These are phyloP conservation scores for Ceratocystiopsis sp. DNA, from an alignment of 2,329 filamentous ascomycete genomes.

Conservation along the genomic window DNA sequence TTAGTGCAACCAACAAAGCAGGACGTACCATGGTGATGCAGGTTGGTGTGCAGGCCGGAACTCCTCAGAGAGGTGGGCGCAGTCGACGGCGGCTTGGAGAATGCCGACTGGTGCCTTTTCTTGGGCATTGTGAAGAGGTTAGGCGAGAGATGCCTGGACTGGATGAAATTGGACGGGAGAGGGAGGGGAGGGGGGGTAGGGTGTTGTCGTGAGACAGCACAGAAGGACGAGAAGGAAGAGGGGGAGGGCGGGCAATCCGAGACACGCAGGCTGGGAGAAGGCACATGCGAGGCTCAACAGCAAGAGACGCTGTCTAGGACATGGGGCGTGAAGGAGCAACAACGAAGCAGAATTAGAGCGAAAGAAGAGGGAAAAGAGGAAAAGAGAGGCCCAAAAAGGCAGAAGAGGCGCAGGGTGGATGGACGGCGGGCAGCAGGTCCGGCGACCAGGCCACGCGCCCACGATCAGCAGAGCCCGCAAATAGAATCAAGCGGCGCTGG, in stretches of 20 bases:
- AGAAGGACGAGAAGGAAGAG: no score
- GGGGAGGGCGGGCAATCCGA: constrained; percentile 1
- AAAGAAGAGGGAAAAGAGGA: not conserved
- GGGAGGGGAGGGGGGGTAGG: not conserved
- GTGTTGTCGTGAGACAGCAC: constrained; percentile 3
- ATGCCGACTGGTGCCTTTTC: constrained; percentile 38
- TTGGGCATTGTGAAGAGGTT: constrained; percentile 37
- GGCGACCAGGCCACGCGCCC: no score
- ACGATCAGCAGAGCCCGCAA: no score
- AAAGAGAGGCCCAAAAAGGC: not conserved
- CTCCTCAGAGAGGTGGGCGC: constrained; percentile 30
- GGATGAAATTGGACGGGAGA: not conserved
- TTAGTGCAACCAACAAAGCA: not conserved
- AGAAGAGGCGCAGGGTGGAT: not conserved
- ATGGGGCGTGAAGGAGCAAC: not conserved
- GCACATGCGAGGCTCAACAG: not conserved
- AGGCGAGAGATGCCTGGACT: not conserved
- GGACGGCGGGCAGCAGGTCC: not conserved
- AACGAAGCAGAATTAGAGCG: not conserved
- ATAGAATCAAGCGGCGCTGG: no score
- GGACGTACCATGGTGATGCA: constrained; percentile 4
- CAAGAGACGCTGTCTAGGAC: not conserved
- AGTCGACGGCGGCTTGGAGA: constrained; percentile 41
- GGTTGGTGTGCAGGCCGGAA: constrained; percentile 12
- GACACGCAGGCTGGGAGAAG: constrained; percentile 1